phyloP scores from a whole-genome alignment of 1,139 yeast genomes.

The Zygoascus hellenicus region DNA sequence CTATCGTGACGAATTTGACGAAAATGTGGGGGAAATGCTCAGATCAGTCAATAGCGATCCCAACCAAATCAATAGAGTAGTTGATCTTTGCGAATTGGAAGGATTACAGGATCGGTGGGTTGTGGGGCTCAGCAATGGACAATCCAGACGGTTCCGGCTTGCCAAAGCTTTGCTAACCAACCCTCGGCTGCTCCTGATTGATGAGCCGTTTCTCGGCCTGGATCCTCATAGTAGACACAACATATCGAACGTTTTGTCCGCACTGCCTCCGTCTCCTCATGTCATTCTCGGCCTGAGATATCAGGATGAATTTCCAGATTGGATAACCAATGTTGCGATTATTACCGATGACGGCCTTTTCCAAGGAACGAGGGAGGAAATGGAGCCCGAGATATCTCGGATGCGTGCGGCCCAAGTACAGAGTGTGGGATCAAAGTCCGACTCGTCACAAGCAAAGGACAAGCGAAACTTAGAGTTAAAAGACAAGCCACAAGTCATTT shows the following conservation, averaged over 20 bases:
- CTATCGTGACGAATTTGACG: conserved; percentile 77
- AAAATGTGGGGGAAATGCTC: conserved; percentile 61
- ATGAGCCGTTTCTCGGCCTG: conserved; percentile 88
- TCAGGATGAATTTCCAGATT: conserved; percentile 69
- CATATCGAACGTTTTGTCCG: conserved; percentile 49
- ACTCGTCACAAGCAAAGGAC: conserved; percentile 1
- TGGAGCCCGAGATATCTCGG: conserved; percentile 31
- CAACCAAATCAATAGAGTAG: conserved; percentile 36
- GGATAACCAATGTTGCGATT: conserved; percentile 70
- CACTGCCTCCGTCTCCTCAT: conserved; percentile 37
- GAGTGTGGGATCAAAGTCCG: not conserved
- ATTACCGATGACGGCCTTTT: conserved; percentile 52
- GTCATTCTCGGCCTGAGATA: conserved; percentile 69
- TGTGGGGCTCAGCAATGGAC: conserved; percentile 88
- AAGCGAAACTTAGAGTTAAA: conserved; percentile 8
- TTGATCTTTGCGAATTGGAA: conserved; percentile 49
- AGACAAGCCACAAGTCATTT: conserved; percentile 41
- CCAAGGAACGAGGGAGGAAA: conserved; percentile 43
- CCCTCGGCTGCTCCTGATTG: conserved; percentile 66
- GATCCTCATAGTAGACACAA: conserved; percentile 66
- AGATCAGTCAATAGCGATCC: conserved; percentile 30
- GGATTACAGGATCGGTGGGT: conserved; percentile 68
- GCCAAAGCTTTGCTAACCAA: conserved; percentile 64
- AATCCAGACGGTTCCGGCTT: conserved; percentile 79
- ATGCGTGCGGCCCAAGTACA: conserved; percentile 21